Conservation (phyloP, 2,329 filamentous ascomycete genomes). For the Sphaerulina populicola region DNA sequence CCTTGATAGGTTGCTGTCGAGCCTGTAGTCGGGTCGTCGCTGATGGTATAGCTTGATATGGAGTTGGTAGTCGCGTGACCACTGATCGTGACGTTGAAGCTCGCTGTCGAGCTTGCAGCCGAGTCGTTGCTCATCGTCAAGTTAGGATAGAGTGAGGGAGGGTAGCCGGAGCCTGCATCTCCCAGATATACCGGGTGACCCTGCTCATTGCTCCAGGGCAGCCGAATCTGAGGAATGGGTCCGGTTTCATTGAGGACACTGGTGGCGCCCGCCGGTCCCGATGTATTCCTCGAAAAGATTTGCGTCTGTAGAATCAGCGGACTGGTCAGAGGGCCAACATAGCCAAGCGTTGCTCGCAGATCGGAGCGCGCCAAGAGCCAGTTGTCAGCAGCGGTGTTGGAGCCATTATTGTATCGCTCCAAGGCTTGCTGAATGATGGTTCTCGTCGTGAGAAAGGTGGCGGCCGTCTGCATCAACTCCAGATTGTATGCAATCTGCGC, state of each 20-base stretch:
- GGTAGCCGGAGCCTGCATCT: conserved; percentile 55
- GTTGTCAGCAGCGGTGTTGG: conserved; percentile 49
- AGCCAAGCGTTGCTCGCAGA: conserved; percentile 60
- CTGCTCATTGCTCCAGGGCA: conserved; percentile 55
- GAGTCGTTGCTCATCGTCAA: conserved; percentile 44
- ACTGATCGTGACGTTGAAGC: conserved; percentile 26
- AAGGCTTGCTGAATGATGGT: conserved; percentile 47
- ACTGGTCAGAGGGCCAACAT: conserved; percentile 38
- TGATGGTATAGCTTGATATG: no score
- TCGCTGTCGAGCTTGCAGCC: background rate
- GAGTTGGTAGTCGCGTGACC: no score
- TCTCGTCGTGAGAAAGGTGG: conserved; percentile 60
- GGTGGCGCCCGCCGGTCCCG: conserved; percentile 41
- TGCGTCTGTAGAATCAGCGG: conserved; percentile 58
- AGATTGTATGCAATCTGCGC: conserved; percentile 72
- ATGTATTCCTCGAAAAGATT: conserved; percentile 61
- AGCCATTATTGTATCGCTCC: conserved; percentile 43
- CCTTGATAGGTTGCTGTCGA: conserved; percentile 39
- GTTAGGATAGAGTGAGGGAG: conserved; percentile 66
- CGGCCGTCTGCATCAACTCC: conserved; percentile 67
- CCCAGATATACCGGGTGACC: conserved; percentile 55
- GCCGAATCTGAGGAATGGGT: conserved; percentile 43
- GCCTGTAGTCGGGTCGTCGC: conserved; percentile 26
- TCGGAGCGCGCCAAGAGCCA: conserved; percentile 58
- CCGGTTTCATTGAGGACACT: conserved; percentile 60